These are phyloP conservation scores for Solanum boliviense DNA, from an alignment of 257 asterid species.

Conservation along the genomic window DNA sequence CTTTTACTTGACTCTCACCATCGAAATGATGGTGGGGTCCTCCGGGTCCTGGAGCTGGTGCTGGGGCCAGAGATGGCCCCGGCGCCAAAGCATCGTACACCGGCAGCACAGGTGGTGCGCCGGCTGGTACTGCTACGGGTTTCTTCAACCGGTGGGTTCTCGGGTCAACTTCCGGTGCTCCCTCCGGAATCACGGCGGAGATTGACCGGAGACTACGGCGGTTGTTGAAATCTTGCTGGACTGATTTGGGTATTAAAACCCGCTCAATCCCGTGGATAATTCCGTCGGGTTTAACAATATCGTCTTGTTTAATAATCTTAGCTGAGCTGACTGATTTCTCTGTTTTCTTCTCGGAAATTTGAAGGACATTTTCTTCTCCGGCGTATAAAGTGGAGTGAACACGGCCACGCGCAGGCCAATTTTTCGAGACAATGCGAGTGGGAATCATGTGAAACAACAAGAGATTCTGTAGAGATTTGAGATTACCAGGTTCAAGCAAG, in stretches of 20 bases:
- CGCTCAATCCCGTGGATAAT: slow-evolving; percentile 93
- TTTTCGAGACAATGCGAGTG: slow-evolving; percentile 43
- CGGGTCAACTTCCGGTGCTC: slow-evolving; percentile 93
- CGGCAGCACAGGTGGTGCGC: slow-evolving; percentile 13
- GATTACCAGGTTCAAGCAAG: slow-evolving; percentile 72
- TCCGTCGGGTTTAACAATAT: slow-evolving; percentile 76
- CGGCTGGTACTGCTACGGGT: background rate
- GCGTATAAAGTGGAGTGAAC: background rate
- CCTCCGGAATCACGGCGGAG: slow-evolving; percentile 71
- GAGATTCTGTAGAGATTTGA: slow-evolving; percentile 60
- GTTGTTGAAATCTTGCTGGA: slow-evolving; percentile 19
- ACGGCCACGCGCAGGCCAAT: background rate
- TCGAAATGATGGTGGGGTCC: slow-evolving; percentile 87
- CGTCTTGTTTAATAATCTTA: slow-evolving; percentile 22
- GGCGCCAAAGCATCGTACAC: slow-evolving; percentile 9
- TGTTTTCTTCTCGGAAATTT: background rate
- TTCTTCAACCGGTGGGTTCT: slow-evolving; percentile 31
- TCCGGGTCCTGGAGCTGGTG: slow-evolving; percentile 95
- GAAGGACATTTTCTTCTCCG: background rate
- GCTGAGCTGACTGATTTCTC: background rate
- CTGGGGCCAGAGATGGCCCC: slow-evolving; percentile 38
- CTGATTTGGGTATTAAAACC: slow-evolving; percentile 21
- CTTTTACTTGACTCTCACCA: slow-evolving; percentile 89
- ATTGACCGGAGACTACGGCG: slow-evolving; percentile 57
- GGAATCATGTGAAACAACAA: slow-evolving; percentile 81